Evolutionary conservation across 139 green algal genomes (phyloP), one percentile per base, ranked within the genome.

Genomic region (Coelastrella sp.): DNA sequence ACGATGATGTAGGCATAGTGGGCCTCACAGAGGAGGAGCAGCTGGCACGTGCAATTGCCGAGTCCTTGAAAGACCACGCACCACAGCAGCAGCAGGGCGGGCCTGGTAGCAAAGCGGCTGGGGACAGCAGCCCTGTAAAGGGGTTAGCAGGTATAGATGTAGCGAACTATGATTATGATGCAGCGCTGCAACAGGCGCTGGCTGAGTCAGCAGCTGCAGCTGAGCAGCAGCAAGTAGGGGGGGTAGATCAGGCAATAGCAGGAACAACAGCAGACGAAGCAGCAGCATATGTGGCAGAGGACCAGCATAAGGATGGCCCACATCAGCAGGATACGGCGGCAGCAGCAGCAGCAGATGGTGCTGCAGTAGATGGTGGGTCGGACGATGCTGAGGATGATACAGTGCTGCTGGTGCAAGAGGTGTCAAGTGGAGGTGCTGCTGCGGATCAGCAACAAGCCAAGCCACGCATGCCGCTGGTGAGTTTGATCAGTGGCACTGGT

Each of bases 21-120:
- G 86, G 54, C 1, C 59, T 89, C 54, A 58, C 17, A 4, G 90
- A 93, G 22, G 90, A 89, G 8, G 85, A 91, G 7, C 73, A 92
- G 80, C 64, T 93, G 60, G 47, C 59, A 68, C n/a, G 23, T 0
- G 90, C 56, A 5, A 75, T 93, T 4, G 68, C 80, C 16, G n/a
- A 77, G 23, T 92, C 86, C 23, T 78, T 81, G 74, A 68, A 93
- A 54, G 22, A 88, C 10, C 47, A 76, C 19, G 20, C 20, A 7
- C 16, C 23, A 32, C 83, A 73, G 56, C 20, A 8, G n/a, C 16
- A 73, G 73, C 32, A 66, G 59, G n/a, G 16, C 10, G 57, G 23
- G 13, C 23, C 19, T 11, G 47, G 10, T 3, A 32, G 14, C 61
- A 47, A 47, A 47, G 19, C 83, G 6, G 66, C 3, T 2, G 14